Base-by-base conservation (phyloP, 768 basidiomycete genomes). In the Tulasnella sp. region DNA sequence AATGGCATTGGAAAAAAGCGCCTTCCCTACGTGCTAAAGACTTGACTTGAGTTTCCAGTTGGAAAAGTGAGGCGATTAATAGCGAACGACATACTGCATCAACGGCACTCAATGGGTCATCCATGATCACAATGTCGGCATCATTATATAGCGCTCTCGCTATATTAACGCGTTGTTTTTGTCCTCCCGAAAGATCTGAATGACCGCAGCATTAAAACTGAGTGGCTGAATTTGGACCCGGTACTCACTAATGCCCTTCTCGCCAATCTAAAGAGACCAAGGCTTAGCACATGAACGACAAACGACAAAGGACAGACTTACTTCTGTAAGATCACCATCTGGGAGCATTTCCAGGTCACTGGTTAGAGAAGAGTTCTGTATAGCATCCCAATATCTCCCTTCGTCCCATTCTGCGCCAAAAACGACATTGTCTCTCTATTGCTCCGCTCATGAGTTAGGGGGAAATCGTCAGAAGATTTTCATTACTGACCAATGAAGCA, bases 261-360 rank as follows among this genome's bases (percentile, higher is more conserved):
- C 79, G 29, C 81, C 78, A 45, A 82, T 81, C 79, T 79, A 43
- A 19, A 19, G 15, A 52, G 9, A 37, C 22, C 22, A 13, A 45
- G 16, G 10, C n/a, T 45, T 25, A 19, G 28, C n/a, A 48, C n/a
- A 35, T 22, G 27, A 41, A 19, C 2, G 13, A 16, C 16, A 28
- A 20, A 43, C 20, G 4, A 20, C 24, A 20, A 43, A 24, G 25
- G 15, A n/a, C 16, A 15, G 39, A 39, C 68, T 41, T 53, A 79
- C 79, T 68, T 83, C 81, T 0, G 81, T 84, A 53, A 79, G 58
- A 61, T 86, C 83, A 9, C 81, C 81, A 61, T 81, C 77, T 1
- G 78, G 72, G 1, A 86, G 67, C 20, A 79, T 65, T 45, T 78
- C 73, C 6, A 84, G 62, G 62, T 86, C 83, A 2, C 77, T 70